Evolutionary conservation across 345 rosid species (phyloP).

Genomic region (Salix udensis): DNA sequence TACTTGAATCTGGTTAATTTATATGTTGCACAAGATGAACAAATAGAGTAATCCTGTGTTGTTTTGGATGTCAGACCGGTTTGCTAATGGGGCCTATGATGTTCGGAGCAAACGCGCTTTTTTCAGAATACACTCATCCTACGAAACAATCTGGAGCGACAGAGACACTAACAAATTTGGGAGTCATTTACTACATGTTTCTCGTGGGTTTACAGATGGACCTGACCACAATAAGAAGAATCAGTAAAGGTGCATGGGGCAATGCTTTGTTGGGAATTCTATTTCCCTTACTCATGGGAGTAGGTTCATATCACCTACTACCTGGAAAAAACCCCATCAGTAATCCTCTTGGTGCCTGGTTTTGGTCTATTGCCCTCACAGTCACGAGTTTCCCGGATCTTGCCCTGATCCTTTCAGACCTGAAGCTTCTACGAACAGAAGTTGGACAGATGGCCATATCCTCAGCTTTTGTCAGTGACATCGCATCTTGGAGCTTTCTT

Average conservation of each 20-base stretch:
- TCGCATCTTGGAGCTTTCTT: slow-evolving; percentile 50
- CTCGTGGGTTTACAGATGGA: slow-evolving; percentile 36
- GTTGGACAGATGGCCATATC: slow-evolving; percentile 49
- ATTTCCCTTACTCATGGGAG: slow-evolving; percentile 15
- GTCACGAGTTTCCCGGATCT: slow-evolving; percentile 63
- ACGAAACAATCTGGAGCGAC: no score
- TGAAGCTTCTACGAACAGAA: slow-evolving; percentile 62
- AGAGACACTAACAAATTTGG: slow-evolving; percentile 1
- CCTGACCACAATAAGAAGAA: slow-evolving; percentile 4
- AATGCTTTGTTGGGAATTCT: slow-evolving; percentile 5
- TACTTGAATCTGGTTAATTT: no score
- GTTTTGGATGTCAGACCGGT: no score
- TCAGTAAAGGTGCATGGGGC: slow-evolving; percentile 9
- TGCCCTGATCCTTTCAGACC: slow-evolving; percentile 51
- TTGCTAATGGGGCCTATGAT: no score
- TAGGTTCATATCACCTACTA: neutral
- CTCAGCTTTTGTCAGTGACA: slow-evolving; percentile 44
- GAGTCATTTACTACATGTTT: slow-evolving; percentile 27
- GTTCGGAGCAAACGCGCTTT: no score
- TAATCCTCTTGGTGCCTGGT: slow-evolving; percentile 19
- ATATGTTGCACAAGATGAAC: no score
- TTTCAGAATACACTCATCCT: no score
- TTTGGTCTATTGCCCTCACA: slow-evolving; percentile 48
- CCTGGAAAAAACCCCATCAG: no score
- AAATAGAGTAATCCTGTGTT: no score